Conservation (phyloP, 2,329 filamentous ascomycete species). For the Trichoderma aggressivum region DNA sequence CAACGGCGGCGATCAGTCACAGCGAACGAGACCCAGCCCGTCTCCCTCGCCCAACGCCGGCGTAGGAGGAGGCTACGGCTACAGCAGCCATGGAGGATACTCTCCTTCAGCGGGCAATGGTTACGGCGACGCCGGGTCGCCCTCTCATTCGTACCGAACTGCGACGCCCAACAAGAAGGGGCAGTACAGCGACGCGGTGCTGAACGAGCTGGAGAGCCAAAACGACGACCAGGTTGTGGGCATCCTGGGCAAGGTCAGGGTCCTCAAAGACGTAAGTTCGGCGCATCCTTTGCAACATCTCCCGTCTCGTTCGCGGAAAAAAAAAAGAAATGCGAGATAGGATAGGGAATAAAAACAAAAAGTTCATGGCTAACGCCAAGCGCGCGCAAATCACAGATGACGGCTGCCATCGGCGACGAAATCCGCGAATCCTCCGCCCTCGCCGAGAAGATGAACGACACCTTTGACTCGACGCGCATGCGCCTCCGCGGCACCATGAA, state of each 20-base stretch:
- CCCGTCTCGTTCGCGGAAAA: no score
- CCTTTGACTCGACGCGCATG: conserved; percentile 80
- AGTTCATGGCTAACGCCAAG: neutral
- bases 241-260: conserved; percentile 84
- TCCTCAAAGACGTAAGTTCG: conserved; percentile 77
- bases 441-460: conserved; percentile 93
- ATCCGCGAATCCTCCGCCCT: conserved; percentile 86
- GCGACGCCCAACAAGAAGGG: conserved; percentile 76
- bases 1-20: conserved; percentile 46
- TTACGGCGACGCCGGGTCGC: conserved; percentile 27
- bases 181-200: conserved; percentile 87
- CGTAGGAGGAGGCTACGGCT: conserved; percentile 22
- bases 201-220: conserved; percentile 92
- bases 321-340: neutral
- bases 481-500: conserved; percentile 91
- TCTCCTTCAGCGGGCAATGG: conserved; percentile 42
- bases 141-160: conserved; percentile 49
- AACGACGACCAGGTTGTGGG: conserved; percentile 87
- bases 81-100: conserved; percentile 29
- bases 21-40: conserved; percentile 38
- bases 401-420: conserved; percentile 88
- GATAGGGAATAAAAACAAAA: neutral
- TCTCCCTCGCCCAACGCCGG: conserved; percentile 42
- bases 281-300: neutral
- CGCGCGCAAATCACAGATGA: conserved; percentile 63